Evolutionary conservation across 495 filamentous ascomycete genomes (phyloP), one percentile per base, ranked within the genome.

Genomic region (Aspergillus affinis): DNA sequence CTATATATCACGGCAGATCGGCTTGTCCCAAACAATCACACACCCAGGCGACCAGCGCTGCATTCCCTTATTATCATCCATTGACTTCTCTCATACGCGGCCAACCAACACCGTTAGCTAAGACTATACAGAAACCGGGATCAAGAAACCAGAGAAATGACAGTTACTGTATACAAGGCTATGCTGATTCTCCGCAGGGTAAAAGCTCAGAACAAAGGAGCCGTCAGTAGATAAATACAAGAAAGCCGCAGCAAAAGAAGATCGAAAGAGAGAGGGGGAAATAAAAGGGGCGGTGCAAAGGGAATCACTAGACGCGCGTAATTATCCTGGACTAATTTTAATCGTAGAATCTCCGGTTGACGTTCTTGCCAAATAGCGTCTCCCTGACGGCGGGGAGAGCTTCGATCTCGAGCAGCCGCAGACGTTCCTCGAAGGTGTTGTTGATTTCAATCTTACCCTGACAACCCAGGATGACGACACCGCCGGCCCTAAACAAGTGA

Each of bases 401-500:
- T 65, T 90, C 90, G 56, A 85, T 86, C 72, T 93, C 86, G 45
- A 97, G 84, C 57, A 98, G 78, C 61, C 85, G 86, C 74, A 99
- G 78, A 56, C 95, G 86, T 70, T 96, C 90, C 65, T 98, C 95
- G 51, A 98, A 87, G 26, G 94, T 98, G 77, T 99, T 97, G 85
- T 97, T 92, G 72, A 99, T 96, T 64, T 96, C 91, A 73, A 99
- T 98, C 82, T 93, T 97, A 69, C 95, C 95, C 59, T 85, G 81
- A 51, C 88, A 85, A 26, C 92, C 91, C 21, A 95, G 72, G 61
- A 98, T 89, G 47, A 79, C 70, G 18, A 97, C 78, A 61, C 94
- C 94, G 58, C 94, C 94, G 55, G 91, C 82, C 62, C 94, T 98
- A 58, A 52, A 58, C 27, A 41, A 4, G 23, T n/a, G n/a, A n/a